Evolutionary conservation across 164 flowering plant species (phyloP).

Genomic region (Paratinospora sagittata): DNA sequence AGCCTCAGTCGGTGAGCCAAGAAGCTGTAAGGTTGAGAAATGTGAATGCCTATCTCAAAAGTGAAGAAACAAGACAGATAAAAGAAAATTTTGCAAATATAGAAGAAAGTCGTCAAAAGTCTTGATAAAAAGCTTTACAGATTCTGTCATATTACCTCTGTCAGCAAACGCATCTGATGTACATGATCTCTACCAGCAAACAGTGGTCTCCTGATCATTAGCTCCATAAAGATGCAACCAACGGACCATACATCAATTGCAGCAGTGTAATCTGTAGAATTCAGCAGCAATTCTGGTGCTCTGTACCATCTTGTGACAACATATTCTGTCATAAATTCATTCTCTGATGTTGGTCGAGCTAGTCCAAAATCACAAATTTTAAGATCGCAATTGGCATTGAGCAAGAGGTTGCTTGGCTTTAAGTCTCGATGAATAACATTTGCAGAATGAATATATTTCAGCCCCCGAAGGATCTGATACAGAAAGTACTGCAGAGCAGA

Average conservation of each 20-base stretch:
- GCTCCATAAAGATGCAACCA: slow-evolving; percentile 96
- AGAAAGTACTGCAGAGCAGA: slow-evolving; percentile 73
- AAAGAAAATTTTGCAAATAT: neutral
- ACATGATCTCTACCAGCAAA: slow-evolving; percentile 91
- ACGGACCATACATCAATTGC: slow-evolving; percentile 99
- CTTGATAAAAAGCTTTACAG: neutral
- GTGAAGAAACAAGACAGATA: neutral
- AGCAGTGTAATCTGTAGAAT: slow-evolving; percentile 89
- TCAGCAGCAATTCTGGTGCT: slow-evolving; percentile 83
- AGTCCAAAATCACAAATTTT: slow-evolving; percentile 95
- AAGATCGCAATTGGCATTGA: slow-evolving; percentile 88
- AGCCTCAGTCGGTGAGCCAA: slow-evolving; percentile 84
- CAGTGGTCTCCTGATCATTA: slow-evolving; percentile 75
- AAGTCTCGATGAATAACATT: slow-evolving; percentile 88
- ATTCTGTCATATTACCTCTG: slow-evolving; percentile 51
- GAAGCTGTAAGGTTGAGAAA: slow-evolving; percentile 44
- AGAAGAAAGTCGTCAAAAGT: neutral
- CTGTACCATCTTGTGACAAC: slow-evolving; percentile 98
- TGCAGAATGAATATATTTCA: slow-evolving; percentile 92
- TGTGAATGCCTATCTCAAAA: neutral
- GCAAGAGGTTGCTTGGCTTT: slow-evolving; percentile 89
- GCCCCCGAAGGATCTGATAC: slow-evolving; percentile 91
- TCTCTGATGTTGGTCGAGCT: slow-evolving; percentile 76
- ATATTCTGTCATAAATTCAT: slow-evolving; percentile 91
- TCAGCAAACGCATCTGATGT: slow-evolving; percentile 85